phyloP scores from a whole-genome alignment of 257 asterid species.

The Solanum commersonii region DNA sequence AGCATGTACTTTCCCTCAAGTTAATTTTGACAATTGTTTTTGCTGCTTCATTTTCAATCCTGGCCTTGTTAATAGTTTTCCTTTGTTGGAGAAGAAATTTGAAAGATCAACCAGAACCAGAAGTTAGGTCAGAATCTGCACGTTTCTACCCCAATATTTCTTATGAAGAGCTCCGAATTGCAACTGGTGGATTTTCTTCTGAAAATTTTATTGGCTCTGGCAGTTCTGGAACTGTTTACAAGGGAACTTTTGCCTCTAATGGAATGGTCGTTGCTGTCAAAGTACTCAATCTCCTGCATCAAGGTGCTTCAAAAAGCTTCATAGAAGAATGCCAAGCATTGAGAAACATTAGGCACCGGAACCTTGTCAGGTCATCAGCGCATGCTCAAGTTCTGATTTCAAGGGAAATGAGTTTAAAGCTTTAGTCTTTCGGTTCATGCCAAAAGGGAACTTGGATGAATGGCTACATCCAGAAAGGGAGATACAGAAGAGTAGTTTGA shows the following conservation, averaged over 20 bases:
- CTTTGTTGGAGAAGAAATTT: conserved; percentile 13
- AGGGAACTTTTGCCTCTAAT: conserved; percentile 17
- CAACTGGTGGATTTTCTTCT: conserved; percentile 29
- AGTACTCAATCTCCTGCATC: conserved; percentile 29
- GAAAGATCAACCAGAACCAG: conserved; percentile 3
- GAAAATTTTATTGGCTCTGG: conserved; percentile 34
- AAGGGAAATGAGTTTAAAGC: conserved; percentile 41
- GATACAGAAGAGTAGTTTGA: conserved; percentile 2
- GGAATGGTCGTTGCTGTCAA: conserved; percentile 29
- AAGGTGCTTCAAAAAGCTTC: conserved; percentile 40
- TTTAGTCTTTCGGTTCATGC: conserved; percentile 28
- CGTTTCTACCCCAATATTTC: conserved; percentile 19
- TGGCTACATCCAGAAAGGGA: conserved; percentile 36
- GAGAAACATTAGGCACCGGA: conserved; percentile 28
- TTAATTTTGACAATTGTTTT: conserved; percentile 2
- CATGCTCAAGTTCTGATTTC: conserved; percentile 41
- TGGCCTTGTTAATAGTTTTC: conserved; percentile 11
- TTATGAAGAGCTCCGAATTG: conserved; percentile 24
- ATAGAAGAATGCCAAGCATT: conserved; percentile 39
- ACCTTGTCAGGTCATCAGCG: conserved; percentile 46
- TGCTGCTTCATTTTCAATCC: conserved; percentile 14
- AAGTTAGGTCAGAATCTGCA: neutral
- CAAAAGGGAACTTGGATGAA: conserved; percentile 46
- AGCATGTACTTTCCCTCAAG: conserved; percentile 1
- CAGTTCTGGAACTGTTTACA: conserved; percentile 33